A percentile compares a stretch with the other conserved stretches of the same genome.
phyloP scores from a whole-genome alignment of 2,329 filamentous ascomycete species.

The Decorospora gaudefroyi region DNA sequence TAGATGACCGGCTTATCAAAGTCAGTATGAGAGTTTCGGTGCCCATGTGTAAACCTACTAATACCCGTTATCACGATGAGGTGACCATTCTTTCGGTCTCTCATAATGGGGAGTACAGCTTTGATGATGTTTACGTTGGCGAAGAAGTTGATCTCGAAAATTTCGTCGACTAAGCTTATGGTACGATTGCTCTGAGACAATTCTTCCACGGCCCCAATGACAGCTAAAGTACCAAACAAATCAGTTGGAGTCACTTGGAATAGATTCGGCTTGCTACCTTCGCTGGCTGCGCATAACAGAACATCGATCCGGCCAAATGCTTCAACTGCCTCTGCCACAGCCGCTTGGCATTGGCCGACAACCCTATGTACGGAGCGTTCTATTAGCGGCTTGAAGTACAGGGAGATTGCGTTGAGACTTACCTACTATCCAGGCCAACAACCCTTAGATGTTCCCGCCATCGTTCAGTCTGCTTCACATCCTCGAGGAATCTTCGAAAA shows the following conservation, averaged over 20 bases:
- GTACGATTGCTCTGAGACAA: slow-evolving; percentile 73
- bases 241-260: neutral
- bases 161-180: slow-evolving; percentile 79
- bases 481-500: slow-evolving; percentile 76
- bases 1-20: slow-evolving; percentile 70
- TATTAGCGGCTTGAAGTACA: neutral
- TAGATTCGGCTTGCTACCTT: slow-evolving; percentile 60
- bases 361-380: slow-evolving; percentile 49
- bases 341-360: slow-evolving; percentile 76
- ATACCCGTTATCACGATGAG: slow-evolving; percentile 89
- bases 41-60: slow-evolving; percentile 51
- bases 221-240: slow-evolving; percentile 56
- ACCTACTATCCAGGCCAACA: slow-evolving; percentile 63
- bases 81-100: slow-evolving; percentile 81
- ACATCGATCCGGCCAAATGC: slow-evolving; percentile 89
- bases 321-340: slow-evolving; percentile 82
- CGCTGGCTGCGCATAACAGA: slow-evolving; percentile 83
- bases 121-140: slow-evolving; percentile 96
- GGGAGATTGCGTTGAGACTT: slow-evolving; percentile 15
- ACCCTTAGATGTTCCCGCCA: slow-evolving; percentile 78
- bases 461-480: slow-evolving; percentile 69
- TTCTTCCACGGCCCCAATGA: slow-evolving; percentile 91
- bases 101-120: slow-evolving; percentile 77
- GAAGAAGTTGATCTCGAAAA: slow-evolving; percentile 95
- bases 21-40: slow-evolving; percentile 15